phyloP scores from a whole-genome alignment of 345 rosid species.

The Laguncularia racemosa region DNA sequence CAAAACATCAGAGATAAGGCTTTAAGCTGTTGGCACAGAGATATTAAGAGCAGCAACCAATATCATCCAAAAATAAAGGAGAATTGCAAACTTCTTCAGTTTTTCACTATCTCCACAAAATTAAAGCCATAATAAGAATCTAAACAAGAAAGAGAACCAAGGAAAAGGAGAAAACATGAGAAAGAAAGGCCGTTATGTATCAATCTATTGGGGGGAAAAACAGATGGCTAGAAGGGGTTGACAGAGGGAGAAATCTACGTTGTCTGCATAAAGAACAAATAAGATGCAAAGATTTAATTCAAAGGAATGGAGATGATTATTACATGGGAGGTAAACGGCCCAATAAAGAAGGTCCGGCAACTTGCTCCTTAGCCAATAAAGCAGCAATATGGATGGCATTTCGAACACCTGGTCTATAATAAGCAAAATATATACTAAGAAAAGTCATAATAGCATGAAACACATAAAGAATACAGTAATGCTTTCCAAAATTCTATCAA shows the following conservation, averaged over 20 bases:
- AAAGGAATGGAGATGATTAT: conserved; percentile 15
- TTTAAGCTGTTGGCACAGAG: too few relatives aligned
- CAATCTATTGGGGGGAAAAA: too few relatives aligned
- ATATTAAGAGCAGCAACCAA: too few relatives aligned
- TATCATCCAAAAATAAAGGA: too few relatives aligned
- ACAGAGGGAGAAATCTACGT: not conserved
- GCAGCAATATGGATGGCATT: conserved; percentile 88
- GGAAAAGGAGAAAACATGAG: too few relatives aligned
- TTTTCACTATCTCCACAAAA: too few relatives aligned
- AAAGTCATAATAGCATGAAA: conserved; percentile 6
- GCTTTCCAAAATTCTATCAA: too few relatives aligned
- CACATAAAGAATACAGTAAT: not conserved
- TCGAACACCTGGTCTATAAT: conserved; percentile 79
- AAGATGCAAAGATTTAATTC: not conserved
- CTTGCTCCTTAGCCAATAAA: conserved; percentile 68
- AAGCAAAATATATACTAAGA: conserved; percentile 23
- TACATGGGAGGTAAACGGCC: conserved; percentile 97
- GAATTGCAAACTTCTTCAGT: too few relatives aligned
- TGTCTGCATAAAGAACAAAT: not conserved
- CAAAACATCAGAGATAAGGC: too few relatives aligned
- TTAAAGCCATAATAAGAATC: too few relatives aligned
- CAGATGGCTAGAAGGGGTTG: not conserved
- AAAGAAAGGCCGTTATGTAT: too few relatives aligned
- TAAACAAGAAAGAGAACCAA: too few relatives aligned
- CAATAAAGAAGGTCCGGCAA: conserved; percentile 52